phyloP scores from a whole-genome alignment of 2,329 filamentous ascomycete species.

The Alternaria arborescens region DNA sequence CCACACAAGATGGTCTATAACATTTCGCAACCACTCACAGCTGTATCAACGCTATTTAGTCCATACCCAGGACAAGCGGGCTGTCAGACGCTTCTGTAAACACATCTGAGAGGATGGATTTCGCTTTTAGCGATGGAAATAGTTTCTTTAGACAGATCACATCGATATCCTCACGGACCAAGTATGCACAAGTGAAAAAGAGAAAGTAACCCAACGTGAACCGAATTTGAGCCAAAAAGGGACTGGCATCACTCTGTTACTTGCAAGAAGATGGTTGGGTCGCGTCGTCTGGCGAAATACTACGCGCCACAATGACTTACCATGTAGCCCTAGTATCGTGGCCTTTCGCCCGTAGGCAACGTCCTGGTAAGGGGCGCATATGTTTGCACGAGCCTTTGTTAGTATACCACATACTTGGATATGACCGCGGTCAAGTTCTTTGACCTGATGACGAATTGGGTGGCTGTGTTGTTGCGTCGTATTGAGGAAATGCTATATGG shows the following conservation, averaged over 20 bases:
- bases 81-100: not conserved
- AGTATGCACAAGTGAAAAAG: not conserved
- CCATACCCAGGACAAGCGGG: too few relatives aligned
- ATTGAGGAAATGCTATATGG: not conserved
- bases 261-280: not conserved
- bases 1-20: too few relatives aligned
- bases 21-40: not conserved
- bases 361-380: rapidly evolving
- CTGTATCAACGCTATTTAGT: not conserved
- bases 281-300: too few relatives aligned
- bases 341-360: not conserved
- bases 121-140: not conserved
- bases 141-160: not conserved
- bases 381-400: not conserved
- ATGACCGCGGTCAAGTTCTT: not conserved
- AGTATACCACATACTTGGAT: not conserved
- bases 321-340: too few relatives aligned
- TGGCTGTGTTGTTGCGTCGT: not conserved
- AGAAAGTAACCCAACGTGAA: not conserved
- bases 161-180: not conserved
- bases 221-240: not conserved
- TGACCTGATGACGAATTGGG: not conserved
- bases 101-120: rapidly evolving
- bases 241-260: not conserved
- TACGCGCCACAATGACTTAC: too few relatives aligned